phyloP scores from a whole-genome alignment of 768 basidiomycete species.

The Cubamyces sp. region DNA sequence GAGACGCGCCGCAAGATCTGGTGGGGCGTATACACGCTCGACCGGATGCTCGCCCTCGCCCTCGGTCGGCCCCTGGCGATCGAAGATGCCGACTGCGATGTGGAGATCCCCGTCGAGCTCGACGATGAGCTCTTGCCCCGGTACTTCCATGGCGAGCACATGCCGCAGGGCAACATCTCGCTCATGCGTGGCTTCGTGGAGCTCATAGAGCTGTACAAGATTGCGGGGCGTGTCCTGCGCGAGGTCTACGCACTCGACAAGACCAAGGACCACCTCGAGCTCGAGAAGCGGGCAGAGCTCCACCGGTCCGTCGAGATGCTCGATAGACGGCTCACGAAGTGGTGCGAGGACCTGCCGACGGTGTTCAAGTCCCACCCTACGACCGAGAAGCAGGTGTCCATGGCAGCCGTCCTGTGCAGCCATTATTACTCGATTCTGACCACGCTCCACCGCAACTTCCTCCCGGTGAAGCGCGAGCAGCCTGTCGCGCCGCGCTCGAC shows the following conservation, averaged over 20 bases:
- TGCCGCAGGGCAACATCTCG: slow-evolving; percentile 59
- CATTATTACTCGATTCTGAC: slow-evolving; percentile 89
- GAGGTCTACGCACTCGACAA: slow-evolving; percentile 83
- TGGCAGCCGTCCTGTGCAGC: slow-evolving; percentile 85
- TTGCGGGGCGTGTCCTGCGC: slow-evolving; percentile 79
- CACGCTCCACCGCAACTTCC: slow-evolving; percentile 85
- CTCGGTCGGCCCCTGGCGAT: slow-evolving; percentile 87
- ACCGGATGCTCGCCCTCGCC: slow-evolving; percentile 90
- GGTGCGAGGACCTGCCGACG: slow-evolving; percentile 79
- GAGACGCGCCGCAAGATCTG: slow-evolving; percentile 90
- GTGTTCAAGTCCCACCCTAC: slow-evolving; percentile 75
- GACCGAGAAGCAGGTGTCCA: slow-evolving; percentile 80
- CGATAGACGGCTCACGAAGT: slow-evolving; percentile 76
- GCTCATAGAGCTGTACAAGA: slow-evolving; percentile 78
- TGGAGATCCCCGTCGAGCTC: slow-evolving; percentile 79
- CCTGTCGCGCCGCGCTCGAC: slow-evolving; percentile 72
- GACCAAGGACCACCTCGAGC: slow-evolving; percentile 73
- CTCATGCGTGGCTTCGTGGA: slow-evolving; percentile 85
- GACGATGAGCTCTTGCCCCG: slow-evolving; percentile 80
- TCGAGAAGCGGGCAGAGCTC: slow-evolving; percentile 75
- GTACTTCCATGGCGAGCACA: slow-evolving; percentile 67
- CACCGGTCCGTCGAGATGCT: slow-evolving; percentile 78
- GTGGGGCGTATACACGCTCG: slow-evolving; percentile 92
- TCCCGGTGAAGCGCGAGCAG: slow-evolving; percentile 78
- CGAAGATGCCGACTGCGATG: slow-evolving; percentile 90